phyloP scores from a whole-genome alignment of 1,139 yeast species.

The Geotrichum citri-aurantii region DNA sequence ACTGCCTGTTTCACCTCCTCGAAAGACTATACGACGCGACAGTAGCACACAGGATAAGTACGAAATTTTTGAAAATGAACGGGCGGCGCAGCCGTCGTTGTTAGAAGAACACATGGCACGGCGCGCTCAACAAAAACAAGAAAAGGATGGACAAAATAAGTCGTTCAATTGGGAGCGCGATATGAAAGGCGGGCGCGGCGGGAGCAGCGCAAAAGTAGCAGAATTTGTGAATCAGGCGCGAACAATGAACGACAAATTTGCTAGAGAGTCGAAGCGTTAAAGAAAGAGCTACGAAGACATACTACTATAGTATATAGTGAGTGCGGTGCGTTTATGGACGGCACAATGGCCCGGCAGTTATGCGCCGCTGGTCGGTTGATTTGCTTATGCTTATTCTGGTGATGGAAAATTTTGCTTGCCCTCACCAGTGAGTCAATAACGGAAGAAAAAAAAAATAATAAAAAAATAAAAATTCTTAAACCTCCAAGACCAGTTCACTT shows the following conservation, averaged over 20 bases:
- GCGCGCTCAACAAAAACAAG: constrained; percentile 13
- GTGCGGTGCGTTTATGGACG: background rate
- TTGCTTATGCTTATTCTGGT: background rate
- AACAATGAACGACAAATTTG: constrained; percentile 13
- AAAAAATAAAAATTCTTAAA: background rate
- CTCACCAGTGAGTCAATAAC: constrained; percentile 1
- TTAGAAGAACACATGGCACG: constrained; percentile 19
- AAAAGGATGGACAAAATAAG: background rate
- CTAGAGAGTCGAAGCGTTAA: background rate
- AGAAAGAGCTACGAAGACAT: background rate
- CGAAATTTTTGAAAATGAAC: constrained; percentile 1
- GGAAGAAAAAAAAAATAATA: background rate
- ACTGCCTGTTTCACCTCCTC: background rate
- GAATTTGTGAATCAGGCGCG: constrained; percentile 17
- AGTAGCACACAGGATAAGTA: background rate
- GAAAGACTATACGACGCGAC: background rate
- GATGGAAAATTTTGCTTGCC: background rate
- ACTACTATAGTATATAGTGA: background rate
- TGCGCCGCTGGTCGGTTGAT: background rate
- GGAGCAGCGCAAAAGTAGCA: constrained; percentile 8
- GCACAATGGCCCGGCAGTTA: background rate
- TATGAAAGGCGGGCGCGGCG: constrained; percentile 10
- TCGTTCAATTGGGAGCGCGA: constrained; percentile 18
- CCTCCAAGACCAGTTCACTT: background rate
- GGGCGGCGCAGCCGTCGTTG: constrained; percentile 11